Conservation (phyloP, 108 stramenopile species). For the Epipyxis sp. region DNA sequence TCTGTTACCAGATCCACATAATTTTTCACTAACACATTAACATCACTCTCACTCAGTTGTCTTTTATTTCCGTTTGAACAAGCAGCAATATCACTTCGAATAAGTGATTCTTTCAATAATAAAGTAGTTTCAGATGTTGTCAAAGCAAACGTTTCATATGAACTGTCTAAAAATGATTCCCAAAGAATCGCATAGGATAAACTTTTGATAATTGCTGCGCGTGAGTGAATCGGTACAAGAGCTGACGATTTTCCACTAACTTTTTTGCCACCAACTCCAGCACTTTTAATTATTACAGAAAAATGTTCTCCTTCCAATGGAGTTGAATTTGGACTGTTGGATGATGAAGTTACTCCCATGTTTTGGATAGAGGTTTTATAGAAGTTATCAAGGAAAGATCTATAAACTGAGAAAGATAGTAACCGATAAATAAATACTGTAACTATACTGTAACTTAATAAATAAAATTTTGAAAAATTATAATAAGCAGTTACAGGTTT, state of each 20-base stretch:
- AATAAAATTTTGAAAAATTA: too few relatives aligned
- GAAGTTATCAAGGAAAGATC: too few relatives aligned
- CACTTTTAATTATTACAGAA: background rate
- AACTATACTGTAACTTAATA: too few relatives aligned
- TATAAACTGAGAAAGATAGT: too few relatives aligned
- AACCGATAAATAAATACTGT: too few relatives aligned
- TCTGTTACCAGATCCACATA: background rate
- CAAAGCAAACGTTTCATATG: background rate
- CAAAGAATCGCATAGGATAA: background rate
- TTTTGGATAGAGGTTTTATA: too few relatives aligned
- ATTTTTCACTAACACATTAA: slow-evolving; percentile 2
- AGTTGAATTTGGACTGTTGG: background rate
- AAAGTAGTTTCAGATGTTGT: background rate
- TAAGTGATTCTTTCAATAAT: background rate
- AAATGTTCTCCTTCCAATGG: background rate
- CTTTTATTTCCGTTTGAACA: background rate
- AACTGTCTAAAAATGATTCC: background rate
- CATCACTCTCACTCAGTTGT: background rate
- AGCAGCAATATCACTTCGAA: background rate
- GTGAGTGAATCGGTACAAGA: background rate
- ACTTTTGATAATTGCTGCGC: background rate
- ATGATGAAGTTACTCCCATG: background rate
- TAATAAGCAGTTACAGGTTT: too few relatives aligned
- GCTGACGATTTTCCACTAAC: background rate
- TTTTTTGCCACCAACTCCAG: background rate